phyloP scores from a whole-genome alignment of 129 eudicot genomes.

The Helichrysum umbraculigerum region DNA sequence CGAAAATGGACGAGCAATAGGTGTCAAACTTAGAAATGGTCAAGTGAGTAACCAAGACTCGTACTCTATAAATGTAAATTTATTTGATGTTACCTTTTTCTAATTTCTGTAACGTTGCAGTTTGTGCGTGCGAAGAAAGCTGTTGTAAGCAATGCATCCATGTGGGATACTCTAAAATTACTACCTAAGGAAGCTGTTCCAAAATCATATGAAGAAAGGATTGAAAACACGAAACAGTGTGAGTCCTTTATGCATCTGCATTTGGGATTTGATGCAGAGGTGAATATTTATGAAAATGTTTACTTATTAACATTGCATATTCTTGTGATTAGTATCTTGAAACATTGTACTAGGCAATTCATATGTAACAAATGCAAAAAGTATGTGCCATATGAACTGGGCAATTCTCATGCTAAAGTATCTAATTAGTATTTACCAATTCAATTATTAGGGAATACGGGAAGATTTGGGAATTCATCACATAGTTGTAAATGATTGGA shows the following conservation, averaged over 20 bases:
- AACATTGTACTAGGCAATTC: background rate
- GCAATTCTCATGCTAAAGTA: background rate
- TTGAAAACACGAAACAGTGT: constrained; percentile 70
- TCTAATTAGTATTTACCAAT: background rate
- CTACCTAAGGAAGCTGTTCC: constrained; percentile 74
- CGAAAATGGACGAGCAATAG: constrained; percentile 87
- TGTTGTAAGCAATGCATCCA: constrained; percentile 94
- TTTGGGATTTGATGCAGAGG: constrained; percentile 96
- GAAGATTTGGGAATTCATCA: constrained; percentile 95
- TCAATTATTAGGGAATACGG: constrained; percentile 51
- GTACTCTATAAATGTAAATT: background rate
- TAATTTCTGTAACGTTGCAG: constrained; percentile 39
- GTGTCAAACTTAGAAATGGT: constrained; percentile 86
- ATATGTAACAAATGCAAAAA: background rate
- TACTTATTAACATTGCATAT: background rate
- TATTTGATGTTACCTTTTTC: background rate
- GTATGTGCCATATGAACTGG: too few species aligned
- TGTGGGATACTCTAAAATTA: constrained; percentile 91
- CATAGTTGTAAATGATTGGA: constrained; percentile 96
- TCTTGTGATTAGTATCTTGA: background rate
- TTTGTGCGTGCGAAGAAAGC: constrained; percentile 92
- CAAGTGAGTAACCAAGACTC: constrained; percentile 61
- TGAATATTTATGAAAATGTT: constrained; percentile 25
- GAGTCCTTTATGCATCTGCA: constrained; percentile 99
- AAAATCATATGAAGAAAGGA: constrained; percentile 58